Evolutionary conservation across 257 asterid genomes (phyloP), one percentile per base, ranked within the genome.

Genomic region (Echium plantagineum): DNA sequence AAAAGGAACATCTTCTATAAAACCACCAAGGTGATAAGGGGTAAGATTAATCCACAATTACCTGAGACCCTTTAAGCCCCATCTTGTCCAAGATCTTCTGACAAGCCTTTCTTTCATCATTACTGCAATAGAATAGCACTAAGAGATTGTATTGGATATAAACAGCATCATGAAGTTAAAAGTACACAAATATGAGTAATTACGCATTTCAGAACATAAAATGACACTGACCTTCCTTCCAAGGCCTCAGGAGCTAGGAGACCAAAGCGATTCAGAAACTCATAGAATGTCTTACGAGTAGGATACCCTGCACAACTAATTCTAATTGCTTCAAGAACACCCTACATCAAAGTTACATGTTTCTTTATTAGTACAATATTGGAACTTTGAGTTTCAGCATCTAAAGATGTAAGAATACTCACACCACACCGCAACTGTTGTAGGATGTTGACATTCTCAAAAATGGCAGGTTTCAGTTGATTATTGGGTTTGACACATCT

Each of bases 301-400:
- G 98, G 98, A 74, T 93, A 93, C 71, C 98, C 98, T 24, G 98
- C 97, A 81, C 97, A 89, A 79, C 98, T 93, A 70, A 93, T 91
- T 79, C 98, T 86, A 69, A 91, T 91, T 55, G 98, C 98, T 74
- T 91, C 96, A 52, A 89, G 73, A 63, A 89, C 97, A 69, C 97
- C 97, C 97, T 89, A 75, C 57, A 48, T 21, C 2, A 47, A 66
- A 60, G 31, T 56, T 20, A 22, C 15, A 55, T 28, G 17, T 56
- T 55, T 16, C 30, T 24, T 16, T 55, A 12, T 55, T 55, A 56
- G 49, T 42, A 42, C 17, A 42, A 42, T 10, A 42, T 12, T 42
- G 49, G 49, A 42, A 10, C 17, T 10, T 42, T 3, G 12, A 10
- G 16, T 42, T 17, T 42, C 49, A 42, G 49, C 12, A 42, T 42